Base-by-base conservation (phyloP, 208 protist genomes). In the Wallacemonas rigidus region DNA sequence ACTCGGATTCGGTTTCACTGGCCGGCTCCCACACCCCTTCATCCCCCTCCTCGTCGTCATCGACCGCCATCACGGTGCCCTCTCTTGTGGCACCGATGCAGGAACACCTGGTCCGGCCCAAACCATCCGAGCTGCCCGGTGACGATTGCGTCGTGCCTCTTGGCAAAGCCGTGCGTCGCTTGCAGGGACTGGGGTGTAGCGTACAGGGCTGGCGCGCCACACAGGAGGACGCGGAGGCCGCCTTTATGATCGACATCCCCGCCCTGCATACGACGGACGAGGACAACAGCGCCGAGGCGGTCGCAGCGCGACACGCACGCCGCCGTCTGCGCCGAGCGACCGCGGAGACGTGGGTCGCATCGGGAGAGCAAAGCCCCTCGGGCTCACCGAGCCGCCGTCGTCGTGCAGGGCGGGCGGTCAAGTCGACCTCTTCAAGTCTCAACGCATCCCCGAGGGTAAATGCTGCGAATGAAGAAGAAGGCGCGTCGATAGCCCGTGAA, bases 141-240 rank as follows among this genome's bases (percentile, higher is more conserved):
- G 70, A 71, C 15, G 48, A 53, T 53, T 53, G 58, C 26, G 65
- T 78, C 2, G 69, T 89, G 45, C 72, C 74, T 17, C 76, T 90
- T 8, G 88, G 85, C 5, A 77, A 88, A 58, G 77, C 85, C 2
- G 79, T 86, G 17, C 76, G 70, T 38, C 75, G 74, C 61, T 69
- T 94, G 1, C 71, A 69, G 14, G 83, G 86, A 7, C 63, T 92
- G 45, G 84, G 77, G 1, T 84, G 77, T 2, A 90, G 86, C 26
- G 86, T 95, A 53, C 90, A 93, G 48, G 90, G 90, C 11, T 95
- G 90, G 88, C 85, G 90, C 14, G 67, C 78, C 5, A 92, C 87
- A 3, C 90, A 95, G 67, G 90, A 95, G 60, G 90, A 95, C 60
- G 88, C 88, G 2, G 83, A 93, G 77, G 76, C 80, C 38, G 86